Percentiles rank a stretch among this genome's conserved stretches.
phyloP scores from a whole-genome alignment of 1,284 basidiomycete genomes.

The Earliella scabrosa region DNA sequence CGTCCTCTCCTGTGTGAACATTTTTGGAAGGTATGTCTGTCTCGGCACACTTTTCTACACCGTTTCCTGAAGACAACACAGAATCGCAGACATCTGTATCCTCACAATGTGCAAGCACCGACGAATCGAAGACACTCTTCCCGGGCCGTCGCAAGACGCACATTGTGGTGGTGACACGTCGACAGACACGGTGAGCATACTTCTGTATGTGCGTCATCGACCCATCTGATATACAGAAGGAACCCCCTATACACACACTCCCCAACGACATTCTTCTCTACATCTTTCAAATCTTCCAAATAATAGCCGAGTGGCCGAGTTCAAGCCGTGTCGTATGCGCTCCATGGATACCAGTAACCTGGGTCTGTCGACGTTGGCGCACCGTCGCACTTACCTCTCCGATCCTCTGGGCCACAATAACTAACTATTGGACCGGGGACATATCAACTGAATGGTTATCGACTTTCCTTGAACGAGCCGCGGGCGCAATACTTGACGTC shows the following conservation, averaged over 20 bases:
- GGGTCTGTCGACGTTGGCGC: neutral
- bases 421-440: neutral
- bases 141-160: no score
- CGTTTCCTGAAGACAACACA: no score
- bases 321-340: neutral
- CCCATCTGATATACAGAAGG: no score
- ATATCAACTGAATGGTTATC: neutral
- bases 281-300: neutral
- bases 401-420: neutral
- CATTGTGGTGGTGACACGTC: no score
- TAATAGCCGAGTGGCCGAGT: neutral
- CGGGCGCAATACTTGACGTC: neutral
- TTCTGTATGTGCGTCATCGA: no score
- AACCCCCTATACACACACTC: neutral
- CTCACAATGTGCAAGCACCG: no score
- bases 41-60: no score
- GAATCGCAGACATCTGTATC: no score
- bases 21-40: no score
- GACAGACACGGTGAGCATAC: no score
- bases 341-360: neutral
- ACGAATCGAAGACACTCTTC: no score
- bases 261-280: neutral
- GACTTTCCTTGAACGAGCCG: neutral
- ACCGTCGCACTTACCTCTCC: neutral
- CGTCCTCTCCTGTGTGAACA: no score